These are phyloP conservation scores for Kodamaea fukazawae DNA, from an alignment of 805 yeast species.

Conservation along the genomic window DNA sequence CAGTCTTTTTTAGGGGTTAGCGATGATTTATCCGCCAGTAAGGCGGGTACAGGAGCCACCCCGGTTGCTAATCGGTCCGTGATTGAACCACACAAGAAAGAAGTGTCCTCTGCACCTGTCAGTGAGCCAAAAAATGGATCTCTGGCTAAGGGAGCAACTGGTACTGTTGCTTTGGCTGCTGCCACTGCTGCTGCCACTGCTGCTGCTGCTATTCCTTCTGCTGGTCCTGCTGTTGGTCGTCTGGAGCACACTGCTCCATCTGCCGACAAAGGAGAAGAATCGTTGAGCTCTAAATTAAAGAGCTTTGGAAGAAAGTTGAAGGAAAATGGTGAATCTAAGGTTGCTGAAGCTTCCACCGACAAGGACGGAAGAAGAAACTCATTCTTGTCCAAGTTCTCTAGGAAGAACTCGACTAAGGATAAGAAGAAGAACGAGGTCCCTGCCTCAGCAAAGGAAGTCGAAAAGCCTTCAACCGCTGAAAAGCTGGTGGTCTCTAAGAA, in stretches of 20 bases:
- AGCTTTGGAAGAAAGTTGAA: conserved; percentile 15
- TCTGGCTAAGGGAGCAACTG: conserved; percentile 8
- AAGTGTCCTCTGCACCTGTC: not conserved
- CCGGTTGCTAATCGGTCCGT: conserved; percentile 1
- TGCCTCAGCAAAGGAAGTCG: not conserved
- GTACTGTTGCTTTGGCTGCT: conserved; percentile 18
- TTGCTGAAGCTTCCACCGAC: conserved; percentile 7
- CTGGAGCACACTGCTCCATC: conserved; percentile 20
- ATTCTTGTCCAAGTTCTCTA: conserved; percentile 3
- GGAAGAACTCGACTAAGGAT: conserved; percentile 7
- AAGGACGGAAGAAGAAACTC: conserved; percentile 4
- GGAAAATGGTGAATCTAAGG: conserved; percentile 8
- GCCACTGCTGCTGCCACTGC: conserved; percentile 23
- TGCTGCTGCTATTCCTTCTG: conserved; percentile 29
- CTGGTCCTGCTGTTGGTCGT: conserved; percentile 20
- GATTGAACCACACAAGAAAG: conserved; percentile 12
- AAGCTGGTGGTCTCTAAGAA: conserved; percentile 6
- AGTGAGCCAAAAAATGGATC: not conserved
- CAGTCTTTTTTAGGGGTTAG: conserved; percentile 21
- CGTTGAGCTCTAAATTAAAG: conserved; percentile 14
- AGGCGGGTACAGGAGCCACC: conserved; percentile 17
- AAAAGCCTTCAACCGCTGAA: conserved; percentile 3
- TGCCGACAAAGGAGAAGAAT: conserved; percentile 11
- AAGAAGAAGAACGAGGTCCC: conserved; percentile 3
- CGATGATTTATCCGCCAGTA: conserved; percentile 26